Base-by-base conservation (phyloP, 108 stramenopile species). In the Skeletonema costatum region DNA sequence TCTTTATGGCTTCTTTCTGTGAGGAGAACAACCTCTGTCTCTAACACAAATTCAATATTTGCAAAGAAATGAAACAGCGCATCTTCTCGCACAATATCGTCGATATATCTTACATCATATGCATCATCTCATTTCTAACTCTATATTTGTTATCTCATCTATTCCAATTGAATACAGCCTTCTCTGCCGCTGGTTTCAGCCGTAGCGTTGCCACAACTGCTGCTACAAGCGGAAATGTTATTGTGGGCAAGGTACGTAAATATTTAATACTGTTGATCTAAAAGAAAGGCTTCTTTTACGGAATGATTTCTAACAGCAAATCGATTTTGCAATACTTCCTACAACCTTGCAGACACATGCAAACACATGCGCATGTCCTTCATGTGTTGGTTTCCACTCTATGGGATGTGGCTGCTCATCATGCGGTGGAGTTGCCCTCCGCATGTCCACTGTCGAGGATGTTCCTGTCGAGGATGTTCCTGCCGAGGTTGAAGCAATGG, bases 381-480 rank as follows among this genome's bases (percentile, higher is more conserved):
- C 71, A 19, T 73, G 78, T 66, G 32, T 30, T 50, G 29, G 21
- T 32, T 35, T 32, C 66, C 79, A 64, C 61, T 60, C 21, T 10
- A 17, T 68, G 41, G 58, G 61, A 44, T 77, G 76, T 48, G 16
- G 7, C 32, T 77, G 76, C 70, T n/a, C 38, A 2, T 61, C 68
- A 21, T 89, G 87, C 72, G 69, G 80, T 60, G 73, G 53, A 72
- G 83, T 88, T 58, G 83, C 86, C 44, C 87, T 87, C 53, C 67
- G 75, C 39, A 85, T 77, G 72, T 78, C 80, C 14, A 62, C 78
- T 59, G 84, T 68, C 64, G 76, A 80, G 62, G 71, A 60, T n/a
- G 88, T 90, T 11, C 89, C 93, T 53, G 77, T 82, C 19, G 93
- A 93, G 60, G 95, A 60, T n/a, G 88, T 90, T 11, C 89, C 93